phyloP scores from a whole-genome alignment of 805 yeast genomes.

The Torulaspora microellipsoides region DNA sequence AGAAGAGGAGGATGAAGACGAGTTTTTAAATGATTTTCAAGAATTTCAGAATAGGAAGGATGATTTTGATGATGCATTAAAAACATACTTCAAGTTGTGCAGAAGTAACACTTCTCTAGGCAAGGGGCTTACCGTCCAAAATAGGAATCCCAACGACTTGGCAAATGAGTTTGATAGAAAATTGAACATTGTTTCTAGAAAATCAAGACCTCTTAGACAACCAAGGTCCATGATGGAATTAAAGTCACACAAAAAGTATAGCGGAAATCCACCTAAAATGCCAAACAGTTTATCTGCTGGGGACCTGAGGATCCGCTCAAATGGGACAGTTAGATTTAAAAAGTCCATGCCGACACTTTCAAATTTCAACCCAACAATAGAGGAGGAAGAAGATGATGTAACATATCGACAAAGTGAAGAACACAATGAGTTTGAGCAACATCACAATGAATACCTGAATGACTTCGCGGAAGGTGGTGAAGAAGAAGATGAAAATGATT shows the following conservation, averaged over 20 bases:
- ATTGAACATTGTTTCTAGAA: constrained; percentile 9
- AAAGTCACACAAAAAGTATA: constrained; percentile 14
- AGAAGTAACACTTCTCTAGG: constrained; percentile 2
- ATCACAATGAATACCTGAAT: constrained; percentile 7
- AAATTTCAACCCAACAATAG: constrained; percentile 13
- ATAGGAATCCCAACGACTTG: constrained; percentile 9
- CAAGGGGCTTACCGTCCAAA: not conserved
- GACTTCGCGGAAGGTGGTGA: constrained; percentile 17
- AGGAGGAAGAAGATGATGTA: constrained; percentile 15
- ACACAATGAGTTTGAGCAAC: constrained; percentile 3
- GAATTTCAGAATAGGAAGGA: constrained; percentile 28
- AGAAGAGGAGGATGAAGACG: constrained; percentile 20
- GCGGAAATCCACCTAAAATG: constrained; percentile 9
- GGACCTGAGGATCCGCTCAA: constrained; percentile 21
- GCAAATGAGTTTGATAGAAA: constrained; percentile 15
- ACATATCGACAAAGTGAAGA: constrained; percentile 1
- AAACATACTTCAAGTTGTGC: constrained; percentile 15
- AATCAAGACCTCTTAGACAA: constrained; percentile 19
- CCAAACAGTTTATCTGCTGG: constrained; percentile 29
- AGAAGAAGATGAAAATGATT: constrained; percentile 21
- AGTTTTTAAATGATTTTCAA: constrained; percentile 28
- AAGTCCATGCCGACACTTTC: constrained; percentile 29
- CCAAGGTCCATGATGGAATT: constrained; percentile 34
- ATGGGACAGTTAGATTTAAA: constrained; percentile 23
- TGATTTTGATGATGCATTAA: constrained; percentile 27